Conservation (phyloP, 345 rosid genomes). For the Microthlaspi erraticum region DNA sequence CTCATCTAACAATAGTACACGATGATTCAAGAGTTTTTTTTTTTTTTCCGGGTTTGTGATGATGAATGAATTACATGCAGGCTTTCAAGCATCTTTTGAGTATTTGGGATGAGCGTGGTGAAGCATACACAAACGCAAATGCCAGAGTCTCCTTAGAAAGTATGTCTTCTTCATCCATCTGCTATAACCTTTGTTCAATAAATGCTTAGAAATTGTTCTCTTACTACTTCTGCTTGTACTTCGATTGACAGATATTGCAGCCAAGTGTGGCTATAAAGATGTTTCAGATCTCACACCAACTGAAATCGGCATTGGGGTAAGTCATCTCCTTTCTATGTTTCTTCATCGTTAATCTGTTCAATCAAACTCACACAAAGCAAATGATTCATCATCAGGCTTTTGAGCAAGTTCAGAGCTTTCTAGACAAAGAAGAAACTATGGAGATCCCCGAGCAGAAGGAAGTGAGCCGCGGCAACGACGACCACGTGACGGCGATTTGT, state of each 20-base stretch:
- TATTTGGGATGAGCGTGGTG: slow-evolving; percentile 73
- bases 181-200: slow-evolving; percentile 2
- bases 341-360: not conserved
- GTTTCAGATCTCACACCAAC: slow-evolving; percentile 70
- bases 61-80: slow-evolving; percentile 48
- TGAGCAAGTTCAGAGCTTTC: slow-evolving; percentile 44
- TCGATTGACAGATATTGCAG: slow-evolving; percentile 67
- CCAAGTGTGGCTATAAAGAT: slow-evolving; percentile 67
- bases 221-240: too few species aligned
- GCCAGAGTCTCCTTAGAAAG: slow-evolving; percentile 88
- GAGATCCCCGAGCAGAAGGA: slow-evolving; percentile 38
- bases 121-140: slow-evolving; percentile 72
- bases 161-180: slow-evolving; percentile 42
- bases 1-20: not conserved
- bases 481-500: too few species aligned
- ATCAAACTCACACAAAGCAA: slow-evolving; percentile 25
- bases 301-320: slow-evolving; percentile 81
- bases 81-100: slow-evolving; percentile 71
- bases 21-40: too few species aligned
- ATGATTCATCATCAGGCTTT: slow-evolving; percentile 28
- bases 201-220: slow-evolving; percentile 3
- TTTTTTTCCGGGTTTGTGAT: not conserved
- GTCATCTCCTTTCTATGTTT: slow-evolving; percentile 10
- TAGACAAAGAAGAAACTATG: slow-evolving; percentile 49
- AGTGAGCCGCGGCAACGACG: too few species aligned